Evolutionary conservation across 2,329 filamentous ascomycete genomes (phyloP), one percentile per base, ranked within the genome.

Genomic region (Apiospora kogelbergensis): DNA sequence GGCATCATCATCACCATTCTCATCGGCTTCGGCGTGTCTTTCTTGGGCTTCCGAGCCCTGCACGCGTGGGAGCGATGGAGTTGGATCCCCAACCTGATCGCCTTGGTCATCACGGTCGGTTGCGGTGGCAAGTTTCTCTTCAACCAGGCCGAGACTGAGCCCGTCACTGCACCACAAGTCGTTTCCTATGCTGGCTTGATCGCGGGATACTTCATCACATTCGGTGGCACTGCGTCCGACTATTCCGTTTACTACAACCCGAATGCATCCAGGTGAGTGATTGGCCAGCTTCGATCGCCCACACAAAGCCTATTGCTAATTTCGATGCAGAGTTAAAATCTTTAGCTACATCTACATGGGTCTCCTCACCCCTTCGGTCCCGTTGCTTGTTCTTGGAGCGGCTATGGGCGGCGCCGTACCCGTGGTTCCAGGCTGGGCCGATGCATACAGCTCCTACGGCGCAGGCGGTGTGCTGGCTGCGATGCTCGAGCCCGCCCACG

Each of bases 1-100:
- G 87, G 86, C 15, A 90, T 90, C 69, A 85, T 88, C 42, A 84
- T 90, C 57, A 82, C 85, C 48, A 84, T 84, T 48, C 67, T 88
- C 2, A 76, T 88, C 9, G 84, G 85, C 41, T 84, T 90, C 66
- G 74, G 84, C 26, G 82, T 87, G 1, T 86, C 87, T 0, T 83
- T 90, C 68, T 79, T 86, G 53, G 88, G 88, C 2, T 89, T 88
- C 75, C 81, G 79, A 57, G 79, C 83, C 9, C 76, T 89, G 64
- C 88, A 89, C 74, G 72, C 82, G 44, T 88, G 85, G 77, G 85
- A 89, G 74, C 80, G 84, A 24, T 89, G 83, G 81, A 82, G 85
- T 9, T 89, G 86, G 87, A 82, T 89, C 17, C 85, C 86, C 0
- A 86, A 84, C 65, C 74, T 89, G 66, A 76, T 87, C 30, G 81